Percentiles rank a stretch among this genome's conserved stretches.
Conservation (phyloP, 768 basidiomycete genomes). For the Xerocomus spinulosus region DNA sequence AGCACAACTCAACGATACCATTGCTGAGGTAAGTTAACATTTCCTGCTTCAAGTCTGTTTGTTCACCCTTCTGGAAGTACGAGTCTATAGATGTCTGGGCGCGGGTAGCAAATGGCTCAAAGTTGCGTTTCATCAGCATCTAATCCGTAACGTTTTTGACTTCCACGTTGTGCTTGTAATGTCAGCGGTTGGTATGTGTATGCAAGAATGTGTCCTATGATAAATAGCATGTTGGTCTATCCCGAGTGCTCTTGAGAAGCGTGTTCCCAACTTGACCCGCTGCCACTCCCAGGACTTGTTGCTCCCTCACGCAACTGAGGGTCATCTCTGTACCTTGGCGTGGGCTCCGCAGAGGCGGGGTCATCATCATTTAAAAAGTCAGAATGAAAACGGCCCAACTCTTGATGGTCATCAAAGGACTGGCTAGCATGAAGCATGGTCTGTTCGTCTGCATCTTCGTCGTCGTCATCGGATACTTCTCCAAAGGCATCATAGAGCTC, state of each 20-base stretch:
- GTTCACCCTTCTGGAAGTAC: constrained; percentile 52
- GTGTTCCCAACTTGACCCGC: constrained; percentile 73
- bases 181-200: constrained; percentile 17
- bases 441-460: constrained; percentile 73
- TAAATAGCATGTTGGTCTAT: constrained; percentile 12
- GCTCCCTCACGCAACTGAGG: constrained; percentile 32
- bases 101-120: constrained; percentile 78
- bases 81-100: constrained; percentile 79
- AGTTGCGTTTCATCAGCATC: constrained; percentile 61
- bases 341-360: constrained; percentile 29
- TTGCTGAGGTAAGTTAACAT: constrained; percentile 56
- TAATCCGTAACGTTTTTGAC: constrained; percentile 7
- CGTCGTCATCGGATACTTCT: constrained; percentile 80
- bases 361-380: constrained; percentile 83
- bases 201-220: constrained; percentile 21
- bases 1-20: constrained; percentile 81
- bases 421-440: constrained; percentile 49
- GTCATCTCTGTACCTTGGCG: constrained; percentile 48
- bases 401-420: constrained; percentile 32
- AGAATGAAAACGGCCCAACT: constrained; percentile 57
- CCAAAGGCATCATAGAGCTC: constrained; percentile 98
- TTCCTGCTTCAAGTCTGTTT: not conserved
- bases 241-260: constrained; percentile 40
- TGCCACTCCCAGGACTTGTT: constrained; percentile 37
- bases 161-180: constrained; percentile 8